Evolutionary conservation across 495 filamentous ascomycete genomes (phyloP), one percentile per base, ranked within the genome.

Genomic region (Zalerion maritima): DNA sequence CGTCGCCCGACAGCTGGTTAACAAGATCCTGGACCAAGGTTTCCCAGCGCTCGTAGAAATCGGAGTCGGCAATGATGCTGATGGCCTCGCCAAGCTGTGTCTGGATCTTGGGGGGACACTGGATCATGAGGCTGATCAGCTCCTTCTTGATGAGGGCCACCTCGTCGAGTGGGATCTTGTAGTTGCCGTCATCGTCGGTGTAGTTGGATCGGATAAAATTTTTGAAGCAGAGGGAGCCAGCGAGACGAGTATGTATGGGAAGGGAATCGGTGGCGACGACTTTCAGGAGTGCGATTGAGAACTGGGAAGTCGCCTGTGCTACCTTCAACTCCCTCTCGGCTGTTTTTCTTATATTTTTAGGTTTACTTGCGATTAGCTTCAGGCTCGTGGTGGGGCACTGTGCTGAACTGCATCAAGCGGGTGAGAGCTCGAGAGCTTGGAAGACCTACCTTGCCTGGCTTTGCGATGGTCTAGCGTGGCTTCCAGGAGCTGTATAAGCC

Each of bases 151-250:
- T 91, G 15, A 81, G 79, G 5, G 54, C 51, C 24, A 96, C 86
- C 52, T 94, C 89, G 19, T 76, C 64, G 34, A 58, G 46, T 3
- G 77, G 73, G 10, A 99, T 69, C 55, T 81, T 86, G 65, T 96
- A 79, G 44, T 73, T 75, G 43, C 91, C 83, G 46, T 94, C 81
- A 45, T 92, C 87, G 52, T 96, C 83, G 14, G 77, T 77, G 71
- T 83, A 96, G 63, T 82, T 89, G 40, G 78, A 68, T 55, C 75
- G 79, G 43, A 99, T 83, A 49, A 87, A 86, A 57, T 99, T 99
- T 59, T 99, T 99, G 68, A 99, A 96, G 60, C 75, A 91, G 26
- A 99, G 64, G 16, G 89, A 83, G 43, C 80, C 79, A n/a, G 89
- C 71, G 24, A 96, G 78, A 15, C 91, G 75, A 38, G 75, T 83